phyloP scores from a whole-genome alignment of 2,329 filamentous ascomycete genomes.

The Gyromitra esculenta region DNA sequence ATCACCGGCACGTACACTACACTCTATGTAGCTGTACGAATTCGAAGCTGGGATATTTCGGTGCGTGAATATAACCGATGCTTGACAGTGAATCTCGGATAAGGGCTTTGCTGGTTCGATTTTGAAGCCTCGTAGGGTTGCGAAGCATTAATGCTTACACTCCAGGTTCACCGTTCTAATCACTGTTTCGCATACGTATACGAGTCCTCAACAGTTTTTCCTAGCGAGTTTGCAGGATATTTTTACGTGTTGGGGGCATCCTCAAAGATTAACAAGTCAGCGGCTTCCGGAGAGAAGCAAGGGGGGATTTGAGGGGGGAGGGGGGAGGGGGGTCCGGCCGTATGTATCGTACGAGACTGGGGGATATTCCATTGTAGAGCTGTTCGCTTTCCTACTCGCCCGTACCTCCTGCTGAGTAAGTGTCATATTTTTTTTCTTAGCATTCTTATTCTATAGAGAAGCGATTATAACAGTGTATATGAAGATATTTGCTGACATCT shows the following conservation, averaged over 20 bases:
- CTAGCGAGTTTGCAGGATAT: background rate
- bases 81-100: constrained; percentile 19
- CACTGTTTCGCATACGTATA: background rate
- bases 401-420: background rate
- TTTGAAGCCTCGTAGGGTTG: background rate
- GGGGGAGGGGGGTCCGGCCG: background rate
- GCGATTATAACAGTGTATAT: background rate
- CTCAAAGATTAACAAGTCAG: background rate
- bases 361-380: background rate
- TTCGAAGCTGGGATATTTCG: background rate
- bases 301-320: too few species aligned
- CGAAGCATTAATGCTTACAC: background rate
- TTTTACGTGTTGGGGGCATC: background rate
- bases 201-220: background rate
- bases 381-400: background rate
- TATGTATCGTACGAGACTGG: background rate
- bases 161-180: background rate
- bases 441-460: background rate
- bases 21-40: background rate
- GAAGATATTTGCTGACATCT: background rate
- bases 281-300: background rate
- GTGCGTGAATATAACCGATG: background rate
- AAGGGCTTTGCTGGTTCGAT: constrained; percentile 19
- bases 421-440: background rate
- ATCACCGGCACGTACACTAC: background rate